Evolutionary conservation across 306 rosid genomes (phyloP).

Genomic region (Begonia fuchsioides): DNA sequence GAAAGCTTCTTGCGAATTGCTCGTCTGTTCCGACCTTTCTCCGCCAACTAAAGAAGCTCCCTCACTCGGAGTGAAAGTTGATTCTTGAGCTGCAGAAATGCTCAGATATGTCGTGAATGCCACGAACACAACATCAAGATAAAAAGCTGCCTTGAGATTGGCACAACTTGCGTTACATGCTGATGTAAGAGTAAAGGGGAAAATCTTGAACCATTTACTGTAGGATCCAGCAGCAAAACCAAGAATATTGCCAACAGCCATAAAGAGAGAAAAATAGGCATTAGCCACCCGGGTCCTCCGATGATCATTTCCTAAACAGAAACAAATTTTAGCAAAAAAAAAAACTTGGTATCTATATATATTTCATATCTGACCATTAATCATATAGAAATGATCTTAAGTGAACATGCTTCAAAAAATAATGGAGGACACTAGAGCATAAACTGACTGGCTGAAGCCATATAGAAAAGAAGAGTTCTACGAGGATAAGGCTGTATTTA

Average conservation of each 20-base stretch:
- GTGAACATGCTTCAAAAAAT: too few relatives aligned
- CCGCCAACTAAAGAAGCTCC: conserved; percentile 14
- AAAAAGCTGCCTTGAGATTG: conserved; percentile 85
- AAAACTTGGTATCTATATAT: too few relatives aligned
- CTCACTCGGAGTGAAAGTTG: conserved; percentile 32
- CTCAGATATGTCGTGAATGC: conserved; percentile 50
- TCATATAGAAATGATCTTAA: too few relatives aligned
- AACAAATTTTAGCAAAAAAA: background rate
- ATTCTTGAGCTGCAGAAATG: conserved; percentile 47
- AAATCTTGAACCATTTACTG: conserved; percentile 68
- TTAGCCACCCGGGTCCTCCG: conserved; percentile 87
- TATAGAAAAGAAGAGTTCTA: too few relatives aligned
- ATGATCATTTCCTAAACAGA: conserved; percentile 58
- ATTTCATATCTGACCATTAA: too few relatives aligned
- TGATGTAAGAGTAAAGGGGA: conserved; percentile 43
- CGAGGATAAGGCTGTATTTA: too few relatives aligned
- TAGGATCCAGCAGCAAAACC: conserved; percentile 74
- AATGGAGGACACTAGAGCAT: too few relatives aligned
- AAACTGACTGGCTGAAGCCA: too few relatives aligned
- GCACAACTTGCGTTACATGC: conserved; percentile 71
- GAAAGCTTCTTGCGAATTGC: conserved; percentile 64
- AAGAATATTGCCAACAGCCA: conserved; percentile 86
- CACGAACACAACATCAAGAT: conserved; percentile 45
- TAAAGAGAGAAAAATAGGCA: conserved; percentile 76
- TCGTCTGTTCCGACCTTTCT: conserved; percentile 33